Base-by-base conservation (phyloP, 305 asterid genomes). In the Fraxinus ornus region DNA sequence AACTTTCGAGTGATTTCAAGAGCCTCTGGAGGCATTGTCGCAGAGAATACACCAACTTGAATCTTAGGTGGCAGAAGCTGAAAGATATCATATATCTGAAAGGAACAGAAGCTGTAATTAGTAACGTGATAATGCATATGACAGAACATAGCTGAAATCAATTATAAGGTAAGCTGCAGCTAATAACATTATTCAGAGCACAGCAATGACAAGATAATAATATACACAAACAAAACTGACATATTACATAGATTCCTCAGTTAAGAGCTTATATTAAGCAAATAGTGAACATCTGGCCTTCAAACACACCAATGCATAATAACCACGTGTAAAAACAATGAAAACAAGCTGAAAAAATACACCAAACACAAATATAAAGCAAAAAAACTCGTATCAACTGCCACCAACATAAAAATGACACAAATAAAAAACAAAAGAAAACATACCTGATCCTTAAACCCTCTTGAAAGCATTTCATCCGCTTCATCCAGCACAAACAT, bases 401-500 rank as follows among this genome's bases (percentile, higher is more conserved):
- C 36, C 74, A 66, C 7, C 19, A 1, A 26, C 17, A 8, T 22
- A 8, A 66, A 66, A 21, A 60, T 60, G 12, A 60, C 24, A 60
- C 12, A 7, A 21, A 17, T 0, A 44, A 26, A 77, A 30, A 3
- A 47, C 13, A 32, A 19, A 19, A 49, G 36, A 60, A 17, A 22
- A 3, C 37, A 41, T 26, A 79, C 82, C 82, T 79, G 82, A 79
- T 79, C 82, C 66, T 79, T 79, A 57, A 79, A 64, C 28, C 82
- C 82, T 62, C 82, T 35, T 9, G 82, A 79, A 28, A 79, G 82
- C 82, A 79, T 79, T 79, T 79, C 82, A 79, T 66, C 82, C 0
- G 82, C 82, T 49, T 79, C 82, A 15, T 79, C 82, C 79, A 81
- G 37, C 17, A 81, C 84, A 75, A 81, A 81, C 78, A 81, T 81